phyloP scores from a whole-genome alignment of 441 rosid genomes.

The Hura crepitans region DNA sequence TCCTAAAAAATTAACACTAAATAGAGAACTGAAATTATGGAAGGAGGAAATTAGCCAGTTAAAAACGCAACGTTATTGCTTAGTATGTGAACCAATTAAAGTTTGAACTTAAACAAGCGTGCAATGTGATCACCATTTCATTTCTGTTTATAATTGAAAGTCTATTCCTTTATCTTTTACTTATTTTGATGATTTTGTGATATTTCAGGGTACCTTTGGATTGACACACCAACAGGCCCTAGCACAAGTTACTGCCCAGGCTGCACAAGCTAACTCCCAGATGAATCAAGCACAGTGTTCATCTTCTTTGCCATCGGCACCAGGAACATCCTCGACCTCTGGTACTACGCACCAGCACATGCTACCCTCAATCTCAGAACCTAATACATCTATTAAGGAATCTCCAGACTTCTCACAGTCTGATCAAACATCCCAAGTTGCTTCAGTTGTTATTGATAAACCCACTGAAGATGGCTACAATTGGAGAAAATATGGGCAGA shows the following conservation, averaged over 20 bases:
- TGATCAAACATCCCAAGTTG: conserved; percentile 47
- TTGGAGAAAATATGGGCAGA: conserved; percentile 96
- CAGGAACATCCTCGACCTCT: conserved; percentile 30
- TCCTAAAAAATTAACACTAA: neutral
- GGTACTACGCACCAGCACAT: conserved; percentile 32
- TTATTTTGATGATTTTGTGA: conserved; percentile 15
- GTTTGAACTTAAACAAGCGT: neutral
- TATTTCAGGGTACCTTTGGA: conserved; percentile 63
- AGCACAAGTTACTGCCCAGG: conserved; percentile 77
- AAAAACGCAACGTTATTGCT: neutral
- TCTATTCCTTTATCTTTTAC: conserved; percentile 5
- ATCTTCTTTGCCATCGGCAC: conserved; percentile 34
- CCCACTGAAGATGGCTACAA: conserved; percentile 78
- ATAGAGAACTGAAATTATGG: neutral
- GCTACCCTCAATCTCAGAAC: conserved; percentile 29
- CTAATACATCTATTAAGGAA: conserved; percentile 34
- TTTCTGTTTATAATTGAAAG: conserved; percentile 20
- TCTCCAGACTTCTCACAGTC: conserved; percentile 38
- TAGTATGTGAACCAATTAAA: neutral
- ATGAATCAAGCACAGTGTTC: conserved; percentile 37
- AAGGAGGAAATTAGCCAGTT: neutral
- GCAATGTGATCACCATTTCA: neutral
- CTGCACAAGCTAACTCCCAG: conserved; percentile 41
- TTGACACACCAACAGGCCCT: conserved; percentile 81
- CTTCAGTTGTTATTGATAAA: conserved; percentile 45